A percentile compares a stretch with the other conserved stretches of the same genome.
These are phyloP conservation scores for Leccinum variicolor DNA, from an alignment of 768 basidiomycete species.

Conservation along the genomic window DNA sequence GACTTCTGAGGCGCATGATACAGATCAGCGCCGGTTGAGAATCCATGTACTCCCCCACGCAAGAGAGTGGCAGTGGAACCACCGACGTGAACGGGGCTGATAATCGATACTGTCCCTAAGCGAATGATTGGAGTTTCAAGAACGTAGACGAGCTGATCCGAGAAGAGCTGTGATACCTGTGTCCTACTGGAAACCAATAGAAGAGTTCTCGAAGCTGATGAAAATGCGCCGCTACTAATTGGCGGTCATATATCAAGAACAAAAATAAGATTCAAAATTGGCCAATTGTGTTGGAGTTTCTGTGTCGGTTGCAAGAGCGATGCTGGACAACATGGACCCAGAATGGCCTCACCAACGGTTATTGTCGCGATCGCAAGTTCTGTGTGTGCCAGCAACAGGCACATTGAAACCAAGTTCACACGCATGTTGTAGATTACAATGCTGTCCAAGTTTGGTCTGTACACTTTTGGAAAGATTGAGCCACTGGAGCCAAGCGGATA, in stretches of 20 bases:
- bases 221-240: neutral
- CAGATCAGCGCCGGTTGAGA: too few species aligned
- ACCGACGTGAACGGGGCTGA: neutral
- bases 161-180: neutral
- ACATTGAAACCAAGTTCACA: neutral
- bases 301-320: neutral
- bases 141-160: neutral
- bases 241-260: neutral
- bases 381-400: neutral
- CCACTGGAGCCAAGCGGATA: conserved; percentile 4
- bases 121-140: neutral
- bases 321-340: neutral
- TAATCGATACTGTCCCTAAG: neutral
- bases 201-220: neutral
- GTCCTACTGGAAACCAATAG: neutral
- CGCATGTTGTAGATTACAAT: conserved; percentile 4
- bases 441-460: neutral
- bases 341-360: neutral
- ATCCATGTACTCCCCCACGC: too few species aligned
- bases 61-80: neutral
- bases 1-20: neutral
- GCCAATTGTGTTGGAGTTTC: neutral
- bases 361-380: too few species aligned
- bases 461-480: conserved; percentile 19
- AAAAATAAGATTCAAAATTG: neutral